Evolutionary conservation across 1,284 basidiomycete genomes (phyloP), one percentile per base, ranked within the genome.

Genomic region (Binderoboletus segoi): DNA sequence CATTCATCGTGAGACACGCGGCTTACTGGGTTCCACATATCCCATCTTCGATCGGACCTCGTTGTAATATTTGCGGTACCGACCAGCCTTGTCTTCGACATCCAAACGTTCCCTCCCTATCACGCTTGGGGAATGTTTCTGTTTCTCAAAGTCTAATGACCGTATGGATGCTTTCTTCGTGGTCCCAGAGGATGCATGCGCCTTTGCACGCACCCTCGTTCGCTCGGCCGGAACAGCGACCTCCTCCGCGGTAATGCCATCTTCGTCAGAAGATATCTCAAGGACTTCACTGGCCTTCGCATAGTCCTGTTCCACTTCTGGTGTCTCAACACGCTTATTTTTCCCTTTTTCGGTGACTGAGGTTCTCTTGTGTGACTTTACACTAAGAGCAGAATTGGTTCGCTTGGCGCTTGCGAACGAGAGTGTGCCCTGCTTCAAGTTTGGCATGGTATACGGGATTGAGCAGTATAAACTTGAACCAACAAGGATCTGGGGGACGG

Each of bases 1-100:
- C 13, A 46, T 41, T 21, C 23, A 38, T n/a, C 20, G 18, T 30
- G 47, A 48, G 12, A 33, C 28, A 5, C 35, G 41, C 4, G 10
- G 77, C 87, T 73, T 65, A 93, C 90, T 82, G 16, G 87, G 80
- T 52, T 77, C 67, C 32, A 84, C 54, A 50, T 81, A 60, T 0
- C 84, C 86, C 82, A 83, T 85, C 64, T 78, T 82, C 53, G 68
- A 72, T 65, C 78, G 77, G 7, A 82, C 81, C 30, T 75, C 74
- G 41, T 50, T 60, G 50, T 71, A 59, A 41, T 72, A 72, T 55
- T 76, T 79, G 42, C 73, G 76, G 77, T 85, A 91, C 48, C 74
- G 77, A 40, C 72, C 65, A 47, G 75, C 74, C 58, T 82, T 84
- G 49, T 59, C 61, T 43, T 62, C 28, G 33, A 64, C 57, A 54